These are phyloP conservation scores for Micromonas commoda DNA, from an alignment of 139 green algal genomes.

Conservation along the genomic window DNA sequence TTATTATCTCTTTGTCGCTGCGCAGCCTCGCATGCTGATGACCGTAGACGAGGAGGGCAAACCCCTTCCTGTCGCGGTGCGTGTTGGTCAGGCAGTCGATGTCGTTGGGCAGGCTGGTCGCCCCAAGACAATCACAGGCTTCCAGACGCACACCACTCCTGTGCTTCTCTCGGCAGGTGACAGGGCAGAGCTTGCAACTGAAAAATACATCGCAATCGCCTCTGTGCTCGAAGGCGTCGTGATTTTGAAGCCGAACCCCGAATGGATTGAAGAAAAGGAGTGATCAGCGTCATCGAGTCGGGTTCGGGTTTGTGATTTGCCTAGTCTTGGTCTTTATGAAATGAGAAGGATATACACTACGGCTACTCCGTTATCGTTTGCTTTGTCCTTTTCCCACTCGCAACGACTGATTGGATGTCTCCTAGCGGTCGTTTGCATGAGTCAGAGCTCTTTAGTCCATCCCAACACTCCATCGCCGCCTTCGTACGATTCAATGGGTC, in stretches of 20 bases:
- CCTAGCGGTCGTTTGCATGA: not conserved
- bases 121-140: conserved; percentile 95
- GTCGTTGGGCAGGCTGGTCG: conserved; percentile 91
- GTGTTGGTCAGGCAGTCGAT: conserved; percentile 93
- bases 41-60: conserved; percentile 83
- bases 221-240: conserved; percentile 88
- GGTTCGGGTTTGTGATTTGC: too few relatives aligned
- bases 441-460: conserved; percentile 1
- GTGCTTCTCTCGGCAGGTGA: conserved; percentile 87
- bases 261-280: conserved; percentile 71
- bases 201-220: conserved; percentile 83
- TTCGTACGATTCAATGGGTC: not conserved
- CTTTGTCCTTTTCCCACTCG: too few relatives aligned
- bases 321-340: too few relatives aligned
- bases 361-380: too few relatives aligned
- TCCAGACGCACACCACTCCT: conserved; percentile 95
- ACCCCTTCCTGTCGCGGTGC: conserved; percentile 73
- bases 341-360: too few relatives aligned
- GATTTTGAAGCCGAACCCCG: conserved; percentile 88
- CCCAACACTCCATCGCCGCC: not conserved
- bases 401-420: too few relatives aligned
- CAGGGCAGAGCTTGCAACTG: conserved; percentile 87
- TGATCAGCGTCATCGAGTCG: not conserved
- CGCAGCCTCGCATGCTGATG: conserved; percentile 94
- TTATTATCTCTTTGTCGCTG: conserved; percentile 79